Evolutionary conservation across 169 alveolate genomes (phyloP).

Genomic region (Cryptosporidium canis): DNA sequence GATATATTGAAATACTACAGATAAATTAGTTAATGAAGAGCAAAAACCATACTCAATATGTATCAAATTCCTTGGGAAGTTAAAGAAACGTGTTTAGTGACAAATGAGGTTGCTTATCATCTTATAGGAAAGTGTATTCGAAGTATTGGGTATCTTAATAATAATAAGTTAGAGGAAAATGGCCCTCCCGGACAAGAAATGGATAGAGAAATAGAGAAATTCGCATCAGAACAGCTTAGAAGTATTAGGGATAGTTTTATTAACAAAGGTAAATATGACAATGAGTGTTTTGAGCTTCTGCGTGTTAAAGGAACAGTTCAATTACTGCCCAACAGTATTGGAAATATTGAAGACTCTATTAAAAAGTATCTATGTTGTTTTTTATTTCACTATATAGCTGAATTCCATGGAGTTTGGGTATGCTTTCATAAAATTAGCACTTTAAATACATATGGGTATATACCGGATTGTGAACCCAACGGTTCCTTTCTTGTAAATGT

Average conservation of each 20-base stretch:
- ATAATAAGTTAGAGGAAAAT: not conserved
- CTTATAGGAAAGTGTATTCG: constrained; percentile 50
- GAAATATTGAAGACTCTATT: constrained; percentile 53
- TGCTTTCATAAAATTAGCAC: constrained; percentile 62
- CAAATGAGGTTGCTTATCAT: constrained; percentile 64
- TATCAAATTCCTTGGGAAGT: constrained; percentile 69
- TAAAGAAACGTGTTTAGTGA: constrained; percentile 53
- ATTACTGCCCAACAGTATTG: constrained; percentile 42
- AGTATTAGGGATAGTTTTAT: constrained; percentile 45
- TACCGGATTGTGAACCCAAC: constrained; percentile 62
- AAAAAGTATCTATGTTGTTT: constrained; percentile 43
- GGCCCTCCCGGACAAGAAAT: not conserved
- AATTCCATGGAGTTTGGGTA: constrained; percentile 62
- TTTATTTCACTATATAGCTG: constrained; percentile 68
- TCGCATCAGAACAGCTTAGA: constrained; percentile 30
- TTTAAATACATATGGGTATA: constrained; percentile 22
- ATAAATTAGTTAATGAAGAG: not conserved
- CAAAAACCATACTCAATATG: constrained; percentile 4
- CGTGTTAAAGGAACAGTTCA: constrained; percentile 63
- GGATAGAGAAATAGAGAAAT: constrained; percentile 31
- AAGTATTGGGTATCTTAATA: not conserved
- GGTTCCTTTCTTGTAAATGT: constrained; percentile 65
- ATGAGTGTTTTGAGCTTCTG: constrained; percentile 56
- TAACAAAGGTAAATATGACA: constrained; percentile 8
- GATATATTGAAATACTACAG: not conserved